A percentile compares a stretch with the other conserved stretches of the same genome.
Evolutionary conservation across 1,284 basidiomycete species (phyloP).

Genomic region (Malassezia yamatoensis): DNA sequence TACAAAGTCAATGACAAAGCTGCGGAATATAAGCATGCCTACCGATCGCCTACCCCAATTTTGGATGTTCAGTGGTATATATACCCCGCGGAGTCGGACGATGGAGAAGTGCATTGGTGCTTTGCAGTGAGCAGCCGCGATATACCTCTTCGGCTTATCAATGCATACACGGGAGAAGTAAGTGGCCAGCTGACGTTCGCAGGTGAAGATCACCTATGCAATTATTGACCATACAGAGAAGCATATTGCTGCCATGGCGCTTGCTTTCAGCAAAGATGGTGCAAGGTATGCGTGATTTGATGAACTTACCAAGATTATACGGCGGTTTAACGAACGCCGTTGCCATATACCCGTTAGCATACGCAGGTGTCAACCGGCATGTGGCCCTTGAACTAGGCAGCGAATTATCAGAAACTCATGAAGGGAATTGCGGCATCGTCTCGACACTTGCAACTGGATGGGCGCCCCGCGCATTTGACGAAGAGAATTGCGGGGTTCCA

Average conservation of each 20-base stretch:
- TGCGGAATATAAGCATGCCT: not conserved
- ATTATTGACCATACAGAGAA: conserved; percentile 13
- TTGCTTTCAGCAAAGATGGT: conserved; percentile 5
- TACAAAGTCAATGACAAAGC: not conserved
- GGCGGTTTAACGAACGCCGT: conserved; percentile 6
- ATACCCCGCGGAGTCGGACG: not conserved
- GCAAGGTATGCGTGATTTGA: not conserved
- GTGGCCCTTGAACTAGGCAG: not conserved
- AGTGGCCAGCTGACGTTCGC: not conserved
- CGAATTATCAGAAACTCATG: no score
- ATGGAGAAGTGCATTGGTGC: conserved; percentile 4
- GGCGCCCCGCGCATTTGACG: not conserved
- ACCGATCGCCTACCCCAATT: conserved; percentile 8
- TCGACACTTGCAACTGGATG: conserved; percentile 10
- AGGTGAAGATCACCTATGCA: conserved; percentile 5
- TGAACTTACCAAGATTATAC: conserved; percentile 2
- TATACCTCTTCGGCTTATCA: conserved; percentile 10
- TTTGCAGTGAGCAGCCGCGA: conserved; percentile 16
- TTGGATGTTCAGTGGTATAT: conserved; percentile 11
- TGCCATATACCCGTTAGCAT: not conserved
- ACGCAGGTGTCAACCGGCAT: conserved; percentile 10
- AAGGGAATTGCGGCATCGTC: conserved; percentile 8
- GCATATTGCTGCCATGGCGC: not conserved
- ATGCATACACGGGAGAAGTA: conserved; percentile 4
- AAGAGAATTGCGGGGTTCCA: not conserved